Base-by-base conservation (phyloP, 768 basidiomycete genomes). In the Rhodotorula diobovata region DNA sequence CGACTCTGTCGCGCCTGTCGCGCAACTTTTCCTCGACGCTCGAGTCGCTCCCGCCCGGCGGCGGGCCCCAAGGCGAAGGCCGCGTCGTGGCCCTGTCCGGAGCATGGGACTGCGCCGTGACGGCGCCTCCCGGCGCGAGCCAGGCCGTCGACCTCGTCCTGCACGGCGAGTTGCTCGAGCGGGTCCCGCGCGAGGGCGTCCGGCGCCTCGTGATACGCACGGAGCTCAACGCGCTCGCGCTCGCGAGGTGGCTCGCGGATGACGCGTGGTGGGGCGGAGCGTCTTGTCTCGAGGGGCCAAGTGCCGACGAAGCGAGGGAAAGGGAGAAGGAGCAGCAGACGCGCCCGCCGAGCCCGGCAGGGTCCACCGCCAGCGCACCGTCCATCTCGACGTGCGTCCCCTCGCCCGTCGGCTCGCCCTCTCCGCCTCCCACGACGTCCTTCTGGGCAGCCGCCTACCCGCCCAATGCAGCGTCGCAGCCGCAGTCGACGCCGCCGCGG, bases 401-500 rank as follows among this genome's bases (percentile, higher is more conserved):
- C 51, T 53, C 51, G 11, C 51, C 51, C 9, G 4, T 5, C 51
- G n/a, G 51, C n/a, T 53, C 51, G 51, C 51, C 51, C n/a, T 53
- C 51, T 6, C 54, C 34, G 14, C 54, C 54, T 21, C 54, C 54
- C 2, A 0, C 21, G 34, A 21, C 54, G 20, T 16, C 54, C 1
- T 23, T 10, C 12, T 20, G 9, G 10, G 15, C 34, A 9, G 14
- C 32, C 18, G 21, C 16, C 21, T n/a, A n/a, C n/a, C n/a, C n/a
- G n/a, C n/a, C n/a, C n/a, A n/a, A n/a, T n/a, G n/a, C n/a, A n/a
- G n/a, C n/a, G n/a, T n/a, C n/a, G n/a, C n/a, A n/a, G n/a, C n/a
- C n/a, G n/a, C 34, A 5, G 12, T 89, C 50, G 28, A 11, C 50
- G 25, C 50, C 4, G 9, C 50, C 28, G 28, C 50, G 25, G 28